These are phyloP conservation scores for Cryptococcus amylolentus DNA, from an alignment of 1,284 basidiomycete genomes.

Conservation along the genomic window DNA sequence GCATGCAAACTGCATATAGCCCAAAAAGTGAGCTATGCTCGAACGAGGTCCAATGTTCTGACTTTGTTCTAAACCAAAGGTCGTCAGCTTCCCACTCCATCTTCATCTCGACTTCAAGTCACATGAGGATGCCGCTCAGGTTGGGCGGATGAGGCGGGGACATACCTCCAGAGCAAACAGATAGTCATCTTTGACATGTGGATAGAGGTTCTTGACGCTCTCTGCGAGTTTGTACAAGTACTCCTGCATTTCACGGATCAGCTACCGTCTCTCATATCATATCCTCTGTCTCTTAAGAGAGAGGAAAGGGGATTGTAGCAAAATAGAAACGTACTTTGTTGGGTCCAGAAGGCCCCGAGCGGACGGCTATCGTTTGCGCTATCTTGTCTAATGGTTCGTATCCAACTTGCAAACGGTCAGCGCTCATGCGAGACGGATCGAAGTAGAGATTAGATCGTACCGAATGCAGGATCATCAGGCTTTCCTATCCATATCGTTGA, in stretches of 20 bases:
- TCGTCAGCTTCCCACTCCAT: background rate
- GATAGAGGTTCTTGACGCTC: conserved; percentile 38
- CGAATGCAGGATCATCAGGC: conserved; percentile 40
- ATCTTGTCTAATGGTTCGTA: conserved; percentile 27
- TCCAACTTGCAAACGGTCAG: conserved; percentile 26
- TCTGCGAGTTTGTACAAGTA: conserved; percentile 43
- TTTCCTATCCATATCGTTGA: conserved; percentile 40
- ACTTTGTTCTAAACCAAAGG: background rate
- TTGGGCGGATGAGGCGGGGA: background rate
- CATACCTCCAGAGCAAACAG: conserved; percentile 41
- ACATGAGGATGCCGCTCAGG: too few relatives aligned
- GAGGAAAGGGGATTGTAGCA: background rate
- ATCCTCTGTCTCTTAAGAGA: too few relatives aligned
- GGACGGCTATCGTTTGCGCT: conserved; percentile 24
- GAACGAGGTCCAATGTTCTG: background rate
- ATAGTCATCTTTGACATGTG: conserved; percentile 41
- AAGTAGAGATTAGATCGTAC: conserved; percentile 16
- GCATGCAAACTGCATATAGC: too few relatives aligned
- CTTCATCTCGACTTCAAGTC: background rate
- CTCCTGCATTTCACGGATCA: conserved; percentile 21
- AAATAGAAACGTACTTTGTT: conserved; percentile 30
- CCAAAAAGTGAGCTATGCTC: too few relatives aligned
- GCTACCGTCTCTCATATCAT: background rate
- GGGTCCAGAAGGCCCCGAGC: conserved; percentile 39
- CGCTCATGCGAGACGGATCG: too few relatives aligned